A percentile compares a stretch with the other conserved stretches of the same genome.
phyloP scores from a whole-genome alignment of 345 rosid genomes.

The Clausena lansium region DNA sequence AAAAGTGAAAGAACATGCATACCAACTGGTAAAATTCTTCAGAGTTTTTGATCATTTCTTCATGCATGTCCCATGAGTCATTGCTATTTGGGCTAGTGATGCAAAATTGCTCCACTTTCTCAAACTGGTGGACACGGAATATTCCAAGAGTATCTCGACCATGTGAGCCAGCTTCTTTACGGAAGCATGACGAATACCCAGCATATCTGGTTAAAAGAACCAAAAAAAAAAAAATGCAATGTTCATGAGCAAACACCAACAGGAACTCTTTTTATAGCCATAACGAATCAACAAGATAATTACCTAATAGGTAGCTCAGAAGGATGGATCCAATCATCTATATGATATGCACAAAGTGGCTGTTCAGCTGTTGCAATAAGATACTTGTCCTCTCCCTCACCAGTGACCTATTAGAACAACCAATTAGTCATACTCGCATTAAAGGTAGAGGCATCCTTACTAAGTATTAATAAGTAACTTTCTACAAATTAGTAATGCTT shows the following conservation, averaged over 20 bases:
- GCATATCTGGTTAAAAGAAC: conserved; percentile 79
- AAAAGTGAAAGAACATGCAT: background rate
- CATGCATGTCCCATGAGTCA: conserved; percentile 89
- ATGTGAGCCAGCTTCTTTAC: conserved; percentile 97
- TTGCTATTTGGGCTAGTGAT: conserved; percentile 79
- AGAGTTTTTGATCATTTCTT: conserved; percentile 88
- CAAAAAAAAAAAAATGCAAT: background rate
- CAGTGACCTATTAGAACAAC: conserved; percentile 63
- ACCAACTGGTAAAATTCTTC: conserved; percentile 87
- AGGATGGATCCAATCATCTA: conserved; percentile 95
- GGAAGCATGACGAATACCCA: conserved; percentile 91
- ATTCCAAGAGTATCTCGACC: conserved; percentile 96
- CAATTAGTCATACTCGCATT: background rate
- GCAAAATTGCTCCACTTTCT: conserved; percentile 96
- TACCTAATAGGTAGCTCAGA: conserved; percentile 76
- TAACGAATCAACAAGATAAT: background rate
- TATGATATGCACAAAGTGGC: conserved; percentile 86
- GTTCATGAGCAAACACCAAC: conserved; percentile 2
- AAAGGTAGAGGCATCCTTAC: background rate
- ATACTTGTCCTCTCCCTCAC: conserved; percentile 93
- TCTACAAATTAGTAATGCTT: background rate
- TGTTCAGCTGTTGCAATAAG: conserved; percentile 98
- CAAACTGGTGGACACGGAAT: conserved; percentile 98
- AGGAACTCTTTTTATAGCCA: background rate
- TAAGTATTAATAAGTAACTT: background rate